Conservation (phyloP, 208 protist species). For the Trypanosoma rangeli region DNA sequence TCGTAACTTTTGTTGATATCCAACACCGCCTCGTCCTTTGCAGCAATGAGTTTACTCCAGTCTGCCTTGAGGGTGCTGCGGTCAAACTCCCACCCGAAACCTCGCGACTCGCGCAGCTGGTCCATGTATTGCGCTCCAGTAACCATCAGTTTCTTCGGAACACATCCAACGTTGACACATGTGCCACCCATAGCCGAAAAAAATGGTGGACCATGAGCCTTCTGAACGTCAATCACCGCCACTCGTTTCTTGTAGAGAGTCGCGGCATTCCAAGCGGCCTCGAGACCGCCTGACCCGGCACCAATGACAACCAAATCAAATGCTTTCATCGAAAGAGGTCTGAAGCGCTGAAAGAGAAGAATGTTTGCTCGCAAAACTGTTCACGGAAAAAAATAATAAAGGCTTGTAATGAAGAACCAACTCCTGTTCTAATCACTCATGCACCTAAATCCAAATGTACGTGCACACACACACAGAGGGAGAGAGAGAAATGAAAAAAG, state of each 20-base stretch:
- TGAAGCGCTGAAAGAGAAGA: conserved; percentile 21
- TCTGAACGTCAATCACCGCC: conserved; percentile 84
- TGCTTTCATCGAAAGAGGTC: conserved; percentile 45
- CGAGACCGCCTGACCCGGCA: conserved; percentile 84
- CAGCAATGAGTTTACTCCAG: conserved; percentile 87
- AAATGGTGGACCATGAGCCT: conserved; percentile 72
- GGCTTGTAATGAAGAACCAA: background rate
- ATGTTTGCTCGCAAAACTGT: conserved; percentile 36
- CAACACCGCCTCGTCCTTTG: conserved; percentile 83
- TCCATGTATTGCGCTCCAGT: conserved; percentile 86
- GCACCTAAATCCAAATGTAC: background rate
- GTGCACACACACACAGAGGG: background rate
- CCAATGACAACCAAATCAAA: conserved; percentile 92
- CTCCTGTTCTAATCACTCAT: background rate
- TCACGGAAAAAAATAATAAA: background rate
- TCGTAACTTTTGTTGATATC: conserved; percentile 92
- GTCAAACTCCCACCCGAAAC: conserved; percentile 85
- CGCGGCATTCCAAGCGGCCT: conserved; percentile 86
- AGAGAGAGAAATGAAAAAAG: background rate
- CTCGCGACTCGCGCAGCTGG: conserved; percentile 66
- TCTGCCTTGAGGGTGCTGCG: conserved; percentile 45
- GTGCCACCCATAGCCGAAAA: conserved; percentile 82
- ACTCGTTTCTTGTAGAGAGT: conserved; percentile 86
- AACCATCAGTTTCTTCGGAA: conserved; percentile 90
- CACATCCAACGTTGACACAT: conserved; percentile 88